Evolutionary conservation across 495 filamentous ascomycete genomes (phyloP).

Genomic region (Penicillium verhagenii): DNA sequence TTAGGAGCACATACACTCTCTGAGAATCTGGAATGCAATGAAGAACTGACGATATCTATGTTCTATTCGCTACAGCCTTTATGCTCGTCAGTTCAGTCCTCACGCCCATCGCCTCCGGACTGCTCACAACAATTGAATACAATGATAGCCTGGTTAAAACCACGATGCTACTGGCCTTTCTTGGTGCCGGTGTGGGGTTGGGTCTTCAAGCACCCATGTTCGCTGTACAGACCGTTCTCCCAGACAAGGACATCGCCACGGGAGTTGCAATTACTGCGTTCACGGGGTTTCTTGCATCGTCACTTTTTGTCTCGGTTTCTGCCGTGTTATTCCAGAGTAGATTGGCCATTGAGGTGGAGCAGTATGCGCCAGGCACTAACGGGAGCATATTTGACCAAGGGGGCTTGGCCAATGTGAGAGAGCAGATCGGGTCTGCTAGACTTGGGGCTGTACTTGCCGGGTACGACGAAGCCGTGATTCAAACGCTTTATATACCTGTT

Average conservation of each 20-base stretch:
- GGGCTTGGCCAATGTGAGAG: not conserved
- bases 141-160: constrained; percentile 13
- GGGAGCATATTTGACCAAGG: constrained; percentile 37
- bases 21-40: no score
- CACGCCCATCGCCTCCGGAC: constrained; percentile 58
- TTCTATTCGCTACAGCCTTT: constrained; percentile 45
- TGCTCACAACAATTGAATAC: constrained; percentile 23
- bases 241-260: constrained; percentile 62
- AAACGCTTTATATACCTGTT: constrained; percentile 63
- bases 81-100: constrained; percentile 56
- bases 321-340: constrained; percentile 72
- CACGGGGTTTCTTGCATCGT: constrained; percentile 62
- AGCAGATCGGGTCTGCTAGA: not conserved
- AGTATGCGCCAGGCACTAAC: constrained; percentile 49
- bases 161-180: constrained; percentile 30
- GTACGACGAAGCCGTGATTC: constrained; percentile 64
- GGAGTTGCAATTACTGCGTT: constrained; percentile 55
- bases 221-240: constrained; percentile 46
- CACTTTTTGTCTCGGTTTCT: constrained; percentile 67
- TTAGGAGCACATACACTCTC: not conserved
- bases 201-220: constrained; percentile 55
- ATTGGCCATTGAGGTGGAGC: constrained; percentile 59
- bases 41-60: not conserved
- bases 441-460: constrained; percentile 50
- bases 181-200: constrained; percentile 23